Base-by-base conservation (phyloP, 2,329 filamentous ascomycete species). In the Penicillium sp. region DNA sequence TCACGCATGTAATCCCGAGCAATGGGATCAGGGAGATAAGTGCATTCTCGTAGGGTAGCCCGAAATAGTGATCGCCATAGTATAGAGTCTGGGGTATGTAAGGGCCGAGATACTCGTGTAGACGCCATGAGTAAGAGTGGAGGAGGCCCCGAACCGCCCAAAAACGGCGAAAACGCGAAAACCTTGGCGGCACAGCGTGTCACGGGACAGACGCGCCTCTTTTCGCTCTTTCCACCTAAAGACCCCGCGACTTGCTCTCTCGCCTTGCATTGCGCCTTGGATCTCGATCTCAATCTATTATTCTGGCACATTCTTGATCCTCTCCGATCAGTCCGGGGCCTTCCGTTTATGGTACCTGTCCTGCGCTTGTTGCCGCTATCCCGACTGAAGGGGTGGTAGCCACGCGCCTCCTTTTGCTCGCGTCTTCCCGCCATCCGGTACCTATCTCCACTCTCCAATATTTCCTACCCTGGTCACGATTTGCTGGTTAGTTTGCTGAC, bases 1-100 rank as follows among this genome's bases (percentile, higher is more conserved):
- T 78, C 69, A 61, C 78, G 78, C 72, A 86, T 78, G 74, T 83
- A 85, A 35, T 66, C 58, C 65, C 83, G 81, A 42, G 85, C 84
- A 61, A 80, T 74, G 1, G 83, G 79, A 69, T 89, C 86, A 30
- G 87, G 86, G 42, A 89, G 82, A 68, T 89, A 89, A 59, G 83
- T 82, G 64, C 81, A 81, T 76, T 88, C 84, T 62, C 87, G 83
- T 42, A 89, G 81, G 10, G 87, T 79, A 26, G 82, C 79, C 53
- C 87, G 84, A 65, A 86, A 79, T 50, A 87, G 75, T 69, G 84
- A 82, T 33, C 69, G 71, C 78, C 77, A 80, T 71, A 71, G 63
- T 15, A 45, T 17, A 33, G 59, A 22, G 30, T 54, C 58, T 44
- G 55, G 58, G 13, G 59, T 54, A 19, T 61, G 56, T 8, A 56